These are phyloP conservation scores for Fusarium sp. DNA, from an alignment of 2,329 filamentous ascomycete genomes.

Conservation along the genomic window DNA sequence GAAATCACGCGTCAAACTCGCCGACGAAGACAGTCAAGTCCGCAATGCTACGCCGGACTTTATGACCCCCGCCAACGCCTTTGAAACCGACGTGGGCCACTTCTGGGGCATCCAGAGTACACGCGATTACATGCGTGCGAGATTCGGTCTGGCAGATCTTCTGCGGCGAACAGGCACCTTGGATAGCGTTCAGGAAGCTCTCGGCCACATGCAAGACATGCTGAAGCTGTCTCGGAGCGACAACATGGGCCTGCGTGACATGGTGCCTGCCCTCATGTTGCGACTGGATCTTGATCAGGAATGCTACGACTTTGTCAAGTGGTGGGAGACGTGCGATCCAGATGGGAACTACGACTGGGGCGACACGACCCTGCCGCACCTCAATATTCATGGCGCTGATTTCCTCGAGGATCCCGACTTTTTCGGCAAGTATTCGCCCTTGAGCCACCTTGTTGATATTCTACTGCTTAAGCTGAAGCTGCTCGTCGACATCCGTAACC, in stretches of 20 bases:
- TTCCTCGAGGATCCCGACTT: slow-evolving; percentile 50
- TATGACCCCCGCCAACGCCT: not conserved
- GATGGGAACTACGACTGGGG: slow-evolving; percentile 50
- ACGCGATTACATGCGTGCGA: not conserved
- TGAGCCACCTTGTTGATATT: slow-evolving; percentile 1
- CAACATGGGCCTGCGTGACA: slow-evolving; percentile 35
- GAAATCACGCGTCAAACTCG: slow-evolving; percentile 33
- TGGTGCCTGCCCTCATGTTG: slow-evolving; percentile 44
- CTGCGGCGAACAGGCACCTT: slow-evolving; percentile 37
- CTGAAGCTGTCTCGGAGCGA: slow-evolving; percentile 37
- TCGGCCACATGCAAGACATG: slow-evolving; percentile 55
- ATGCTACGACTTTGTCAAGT: slow-evolving; percentile 61
- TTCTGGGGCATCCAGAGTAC: not conserved
- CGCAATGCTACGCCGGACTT: not conserved
- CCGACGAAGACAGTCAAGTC: not conserved
- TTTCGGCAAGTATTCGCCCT: not conserved
- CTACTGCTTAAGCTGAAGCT: slow-evolving; percentile 20
- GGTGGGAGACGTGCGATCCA: slow-evolving; percentile 51
- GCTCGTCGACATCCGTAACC: slow-evolving; percentile 12
- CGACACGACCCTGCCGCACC: slow-evolving; percentile 40
- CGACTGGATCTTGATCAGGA: slow-evolving; percentile 50
- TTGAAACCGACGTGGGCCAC: not conserved
- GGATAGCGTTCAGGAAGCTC: slow-evolving; percentile 49
- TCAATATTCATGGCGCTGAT: slow-evolving; percentile 53
- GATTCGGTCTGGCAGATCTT: slow-evolving; percentile 1